Evolutionary conservation across 306 rosid species (phyloP), one percentile per base, ranked within the genome.

Genomic region (Citrullus mucosospermus): DNA sequence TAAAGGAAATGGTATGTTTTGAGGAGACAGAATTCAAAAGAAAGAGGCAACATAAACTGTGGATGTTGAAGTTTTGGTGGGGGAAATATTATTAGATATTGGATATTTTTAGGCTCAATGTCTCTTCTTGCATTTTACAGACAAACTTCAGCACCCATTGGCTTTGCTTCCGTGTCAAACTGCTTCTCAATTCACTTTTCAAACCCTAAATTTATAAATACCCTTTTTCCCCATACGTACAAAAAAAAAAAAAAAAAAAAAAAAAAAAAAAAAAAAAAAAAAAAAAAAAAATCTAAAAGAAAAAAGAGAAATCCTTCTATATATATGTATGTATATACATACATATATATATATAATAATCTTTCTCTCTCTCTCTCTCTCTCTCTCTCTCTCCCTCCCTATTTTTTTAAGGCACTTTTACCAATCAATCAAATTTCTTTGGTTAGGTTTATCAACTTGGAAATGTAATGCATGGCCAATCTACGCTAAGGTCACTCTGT

Each of bases 161-260:
- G 15, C 77, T 71, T 70, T 70, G 76, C 54, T 70, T 70, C 76
- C 76, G 57, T 70, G 76, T 69, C 56, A 43, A 67, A 44, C 76
- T 48, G 41, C 59, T 28, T 48, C 59, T 55, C 10, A 2, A 16
- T 56, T 8, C 61, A 28, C 41, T 9, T 28, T 71, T 71, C 76
- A 67, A 68, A 43, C 36, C 76, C 76, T 43, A 70, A 48, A 69
- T n/a, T 63, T 13, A 5, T 61, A 61, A 55, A 54, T 17, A 55
- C 32, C 62, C 6, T 15, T 36, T 32, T 58, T 62, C 13, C 13
- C 15, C 53, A 28, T 62, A 62, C 44, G 10, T 62, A 62, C 16
- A 66, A 25, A 25, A 25, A 25, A 25, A 25, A 25, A 25, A 25
- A 25, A 25, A 25, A 25, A 25, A 25, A 25, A 25, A 25, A 25